Evolutionary conservation across 2,329 filamentous ascomycete genomes (phyloP).

Genomic region (Stylonectria norvegica): DNA sequence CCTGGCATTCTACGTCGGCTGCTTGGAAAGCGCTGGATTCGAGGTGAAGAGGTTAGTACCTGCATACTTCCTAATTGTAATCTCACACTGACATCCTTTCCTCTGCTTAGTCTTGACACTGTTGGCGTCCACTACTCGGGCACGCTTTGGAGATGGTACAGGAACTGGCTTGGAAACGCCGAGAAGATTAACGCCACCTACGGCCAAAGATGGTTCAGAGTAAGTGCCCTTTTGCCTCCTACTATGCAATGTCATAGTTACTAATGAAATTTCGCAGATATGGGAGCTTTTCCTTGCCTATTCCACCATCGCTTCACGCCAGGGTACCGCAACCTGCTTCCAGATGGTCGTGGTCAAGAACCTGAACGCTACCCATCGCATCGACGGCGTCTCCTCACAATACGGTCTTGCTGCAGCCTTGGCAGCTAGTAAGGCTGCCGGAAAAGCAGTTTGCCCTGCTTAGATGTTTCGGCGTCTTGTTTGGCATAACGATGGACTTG

Average conservation of each 20-base stretch:
- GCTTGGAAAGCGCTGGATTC: conserved; percentile 61
- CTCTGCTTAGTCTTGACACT: conserved; percentile 62
- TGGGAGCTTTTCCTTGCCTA: conserved; percentile 91
- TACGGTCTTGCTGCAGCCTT: conserved; percentile 64
- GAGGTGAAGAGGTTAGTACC: conserved; percentile 66
- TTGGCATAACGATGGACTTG: too few relatives aligned
- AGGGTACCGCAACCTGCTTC: conserved; percentile 81
- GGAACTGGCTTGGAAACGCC: conserved; percentile 91
- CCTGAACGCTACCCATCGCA: conserved; percentile 79
- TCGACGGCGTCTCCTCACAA: conserved; percentile 69
- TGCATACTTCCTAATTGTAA: too few relatives aligned
- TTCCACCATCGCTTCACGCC: conserved; percentile 78
- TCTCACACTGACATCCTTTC: neutral
- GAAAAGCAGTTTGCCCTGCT: conserved; percentile 18
- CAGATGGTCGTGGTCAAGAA: conserved; percentile 88
- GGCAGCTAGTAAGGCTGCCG: conserved; percentile 29
- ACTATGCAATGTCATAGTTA: conserved; percentile 1
- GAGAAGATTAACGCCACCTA: conserved; percentile 92
- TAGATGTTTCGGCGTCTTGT: neutral
- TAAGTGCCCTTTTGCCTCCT: conserved; percentile 41
- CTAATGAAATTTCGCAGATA: conserved; percentile 53
- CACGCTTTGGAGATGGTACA: conserved; percentile 94
- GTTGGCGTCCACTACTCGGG: conserved; percentile 92
- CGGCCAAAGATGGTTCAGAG: conserved; percentile 85
- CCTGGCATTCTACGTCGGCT: conserved; percentile 76